Base-by-base conservation (phyloP, 2,329 filamentous ascomycete genomes). In the Fonsecaea multimorphosa region DNA sequence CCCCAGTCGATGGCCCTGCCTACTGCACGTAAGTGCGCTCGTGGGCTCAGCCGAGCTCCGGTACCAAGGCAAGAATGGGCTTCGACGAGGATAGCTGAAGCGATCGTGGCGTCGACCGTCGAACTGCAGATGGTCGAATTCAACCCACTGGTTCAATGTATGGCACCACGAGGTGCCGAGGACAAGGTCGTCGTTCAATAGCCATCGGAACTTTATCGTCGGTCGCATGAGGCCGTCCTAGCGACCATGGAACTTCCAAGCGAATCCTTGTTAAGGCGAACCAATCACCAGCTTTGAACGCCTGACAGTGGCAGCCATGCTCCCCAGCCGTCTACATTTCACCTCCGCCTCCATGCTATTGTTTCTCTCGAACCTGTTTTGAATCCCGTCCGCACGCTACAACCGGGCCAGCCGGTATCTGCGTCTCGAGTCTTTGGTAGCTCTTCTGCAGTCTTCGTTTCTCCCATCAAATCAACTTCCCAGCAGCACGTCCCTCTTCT, bases 251-350 rank as follows among this genome's bases (percentile, higher is more conserved):
- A 34, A 58, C 19, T 27, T 51, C 32, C 55, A 53, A 60, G 34
- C 14, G 19, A 54, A 56, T 46, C 62, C 62, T 56, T 55, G 56
- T 53, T 27, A 5, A 60, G 56, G 32, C 62, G 34, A 56, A 34
- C 62, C 62, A 64, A 64, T 64, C 32, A 56, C 22, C 7, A 29
- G n/a, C 31, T 27, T 32, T 38, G 19, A 52, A 59, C 16, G 44
- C 58, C 38, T 40, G 22, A 49, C 7, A 19, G 19, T n/a, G 36
- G 44, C 44, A 12, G n/a, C 58, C 49, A 56, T 61, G 31, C 55
- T 55, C 67, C 38, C 64, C 62, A 65, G 65, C 67, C 62, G 59
- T 64, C 44, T 59, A 59, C 64, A 68, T 65, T 64, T 51, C n/a
- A 46, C 34, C 34, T 52, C 29, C 57, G 54, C n/a, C 51, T 46